These are phyloP conservation scores for Schizopora paradoxa DNA, from an alignment of 1,284 basidiomycete genomes.

Conservation along the genomic window DNA sequence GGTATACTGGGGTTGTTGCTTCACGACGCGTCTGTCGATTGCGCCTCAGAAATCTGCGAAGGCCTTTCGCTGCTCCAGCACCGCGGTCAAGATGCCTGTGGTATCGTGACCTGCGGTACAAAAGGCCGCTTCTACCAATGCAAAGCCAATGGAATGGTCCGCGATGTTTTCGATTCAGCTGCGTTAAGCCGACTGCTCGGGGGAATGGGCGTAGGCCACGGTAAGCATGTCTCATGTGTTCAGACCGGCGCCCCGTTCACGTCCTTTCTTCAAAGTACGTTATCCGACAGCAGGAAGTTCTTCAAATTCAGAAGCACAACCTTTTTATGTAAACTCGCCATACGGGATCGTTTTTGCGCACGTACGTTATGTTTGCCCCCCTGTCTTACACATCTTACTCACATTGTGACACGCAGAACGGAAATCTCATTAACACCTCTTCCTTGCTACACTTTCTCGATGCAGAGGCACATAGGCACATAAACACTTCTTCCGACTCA, in stretches of 20 bases:
- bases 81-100: constrained; percentile 97
- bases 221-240: constrained; percentile 42
- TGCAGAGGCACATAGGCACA: constrained; percentile 94
- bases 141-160: constrained; percentile 99
- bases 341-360: constrained; percentile 98
- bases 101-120: constrained; percentile 93
- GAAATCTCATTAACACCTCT: constrained; percentile 94
- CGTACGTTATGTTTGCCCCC: constrained; percentile 44
- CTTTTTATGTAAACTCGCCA: constrained; percentile 99
- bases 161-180: constrained; percentile 90
- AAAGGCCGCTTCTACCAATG: constrained; percentile 97
- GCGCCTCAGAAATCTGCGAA: constrained; percentile 84
- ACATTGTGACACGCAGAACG: constrained; percentile 68
- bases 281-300: constrained; percentile 98
- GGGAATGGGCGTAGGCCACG: constrained; percentile 97
- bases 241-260: constrained; percentile 5
- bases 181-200: constrained; percentile 79
- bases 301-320: constrained; percentile 97
- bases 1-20: constrained; percentile 84
- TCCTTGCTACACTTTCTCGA: constrained; percentile 90
- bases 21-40: constrained; percentile 71
- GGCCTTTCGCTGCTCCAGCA: constrained; percentile 90
- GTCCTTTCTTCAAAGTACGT: constrained; percentile 52
- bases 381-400: constrained; percentile 13
- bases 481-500: constrained; percentile 98